Evolutionary conservation across 139 green algal genomes (phyloP).

Genomic region (Pseudopediastrum boryanum): DNA sequence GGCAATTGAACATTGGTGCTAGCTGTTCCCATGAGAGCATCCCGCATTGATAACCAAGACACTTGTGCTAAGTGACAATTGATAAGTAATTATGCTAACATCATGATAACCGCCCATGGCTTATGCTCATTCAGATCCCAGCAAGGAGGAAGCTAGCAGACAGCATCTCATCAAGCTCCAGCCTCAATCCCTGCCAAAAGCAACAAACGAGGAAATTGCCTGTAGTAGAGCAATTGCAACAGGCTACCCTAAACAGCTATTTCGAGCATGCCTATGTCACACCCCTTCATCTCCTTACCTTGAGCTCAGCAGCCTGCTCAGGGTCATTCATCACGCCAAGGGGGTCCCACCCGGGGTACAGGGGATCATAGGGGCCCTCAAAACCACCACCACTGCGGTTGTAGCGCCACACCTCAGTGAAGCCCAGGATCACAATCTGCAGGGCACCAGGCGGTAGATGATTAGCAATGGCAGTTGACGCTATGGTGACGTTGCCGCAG

Average conservation of each 20-base stretch:
- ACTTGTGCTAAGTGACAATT: background rate
- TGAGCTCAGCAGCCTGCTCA: conserved; percentile 32
- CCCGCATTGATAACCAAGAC: background rate
- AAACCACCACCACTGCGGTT: conserved; percentile 27
- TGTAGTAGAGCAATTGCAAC: background rate
- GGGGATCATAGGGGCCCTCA: conserved; percentile 1
- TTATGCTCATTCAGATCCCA: background rate
- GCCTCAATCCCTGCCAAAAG: background rate
- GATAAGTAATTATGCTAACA: background rate
- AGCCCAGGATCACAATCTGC: conserved; percentile 25
- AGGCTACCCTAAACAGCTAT: no score
- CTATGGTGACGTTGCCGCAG: no score
- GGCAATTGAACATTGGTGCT: background rate
- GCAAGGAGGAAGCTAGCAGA: background rate
- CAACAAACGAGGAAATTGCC: background rate
- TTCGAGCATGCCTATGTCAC: no score
- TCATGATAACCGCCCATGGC: background rate
- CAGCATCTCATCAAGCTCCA: background rate
- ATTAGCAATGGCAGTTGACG: no score
- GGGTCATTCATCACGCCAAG: conserved; percentile 18
- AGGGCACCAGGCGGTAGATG: no score
- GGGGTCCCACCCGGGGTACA: conserved; percentile 34
- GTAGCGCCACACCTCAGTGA: conserved; percentile 27
- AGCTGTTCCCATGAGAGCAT: background rate
- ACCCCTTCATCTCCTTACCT: background rate